A percentile compares a stretch with the other conserved stretches of the same genome.
Evolutionary conservation across 352 stramenopile genomes (phyloP).

Genomic region (Phytopythium sindhum): DNA sequence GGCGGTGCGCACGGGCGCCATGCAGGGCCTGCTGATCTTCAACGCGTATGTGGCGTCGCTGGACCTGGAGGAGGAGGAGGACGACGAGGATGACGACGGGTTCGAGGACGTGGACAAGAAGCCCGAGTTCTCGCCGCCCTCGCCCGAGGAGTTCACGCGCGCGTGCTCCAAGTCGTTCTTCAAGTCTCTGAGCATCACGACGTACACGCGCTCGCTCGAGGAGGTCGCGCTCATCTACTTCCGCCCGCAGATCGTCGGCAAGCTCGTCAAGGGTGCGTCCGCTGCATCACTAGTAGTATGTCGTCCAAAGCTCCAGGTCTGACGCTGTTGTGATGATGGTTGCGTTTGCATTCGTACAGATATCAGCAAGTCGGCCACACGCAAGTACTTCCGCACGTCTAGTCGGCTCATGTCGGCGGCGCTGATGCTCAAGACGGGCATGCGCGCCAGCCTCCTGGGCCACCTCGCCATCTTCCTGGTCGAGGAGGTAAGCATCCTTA

Average conservation of each 20-base stretch:
- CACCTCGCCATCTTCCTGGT: constrained; percentile 82
- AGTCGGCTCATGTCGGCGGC: constrained; percentile 46
- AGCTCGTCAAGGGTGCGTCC: constrained; percentile 74
- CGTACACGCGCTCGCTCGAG: constrained; percentile 71
- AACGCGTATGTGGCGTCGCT: constrained; percentile 77
- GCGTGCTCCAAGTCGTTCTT: constrained; percentile 56
- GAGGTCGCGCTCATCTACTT: constrained; percentile 54
- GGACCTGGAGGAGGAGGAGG: constrained; percentile 64
- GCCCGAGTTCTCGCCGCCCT: constrained; percentile 48
- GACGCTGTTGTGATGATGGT: background rate
- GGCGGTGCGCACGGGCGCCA: constrained; percentile 50
- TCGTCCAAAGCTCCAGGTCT: constrained; percentile 5
- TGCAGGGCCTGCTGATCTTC: constrained; percentile 71
- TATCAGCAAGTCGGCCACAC: constrained; percentile 68
- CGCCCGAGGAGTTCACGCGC: constrained; percentile 50
- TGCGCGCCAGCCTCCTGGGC: constrained; percentile 67
- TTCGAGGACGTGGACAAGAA: constrained; percentile 35
- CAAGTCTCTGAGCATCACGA: constrained; percentile 83
- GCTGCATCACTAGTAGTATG: too few species aligned
- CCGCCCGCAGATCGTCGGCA: constrained; percentile 58
- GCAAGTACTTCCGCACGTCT: constrained; percentile 71
- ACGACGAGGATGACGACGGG: constrained; percentile 36
- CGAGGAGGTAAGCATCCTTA: constrained; percentile 51
- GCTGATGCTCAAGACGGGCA: constrained; percentile 77
- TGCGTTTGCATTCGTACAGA: constrained; percentile 22